Conservation (phyloP, 768 basidiomycete species). For the Calocera cornea region DNA sequence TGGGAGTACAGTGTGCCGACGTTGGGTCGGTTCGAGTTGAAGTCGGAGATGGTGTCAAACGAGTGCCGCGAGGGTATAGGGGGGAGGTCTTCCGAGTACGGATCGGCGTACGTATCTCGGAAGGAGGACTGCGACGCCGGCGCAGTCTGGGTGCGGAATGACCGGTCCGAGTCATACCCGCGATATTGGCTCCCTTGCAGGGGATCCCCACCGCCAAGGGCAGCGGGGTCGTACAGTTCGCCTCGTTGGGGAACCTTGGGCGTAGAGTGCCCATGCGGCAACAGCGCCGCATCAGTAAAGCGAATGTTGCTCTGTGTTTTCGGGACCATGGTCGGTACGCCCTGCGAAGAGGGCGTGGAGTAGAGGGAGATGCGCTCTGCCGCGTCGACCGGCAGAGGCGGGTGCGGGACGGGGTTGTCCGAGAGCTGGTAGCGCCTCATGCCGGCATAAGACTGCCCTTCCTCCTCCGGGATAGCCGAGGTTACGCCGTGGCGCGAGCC, state of each 20-base stretch:
- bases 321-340: background rate
- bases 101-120: background rate
- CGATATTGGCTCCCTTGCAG: background rate
- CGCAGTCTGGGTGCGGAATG: background rate
- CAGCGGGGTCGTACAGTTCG: background rate
- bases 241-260: background rate
- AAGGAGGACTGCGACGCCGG: background rate
- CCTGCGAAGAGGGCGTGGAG: background rate
- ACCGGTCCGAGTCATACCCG: background rate
- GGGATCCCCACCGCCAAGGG: background rate
- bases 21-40: background rate
- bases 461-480: background rate
- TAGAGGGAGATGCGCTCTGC: background rate
- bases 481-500: background rate
- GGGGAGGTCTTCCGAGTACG: background rate
- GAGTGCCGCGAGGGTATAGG: background rate
- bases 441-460: background rate
- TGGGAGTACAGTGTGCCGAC: background rate
- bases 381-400: background rate
- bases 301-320: background rate
- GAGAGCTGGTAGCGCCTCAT: constrained; percentile 1
- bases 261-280: background rate
- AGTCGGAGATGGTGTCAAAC: background rate
- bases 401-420: background rate
- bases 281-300: background rate